Percentiles rank a stretch among this genome's conserved stretches.
Evolutionary conservation across 768 basidiomycete species (phyloP).

Genomic region (Kwoniella mangroviensis): DNA sequence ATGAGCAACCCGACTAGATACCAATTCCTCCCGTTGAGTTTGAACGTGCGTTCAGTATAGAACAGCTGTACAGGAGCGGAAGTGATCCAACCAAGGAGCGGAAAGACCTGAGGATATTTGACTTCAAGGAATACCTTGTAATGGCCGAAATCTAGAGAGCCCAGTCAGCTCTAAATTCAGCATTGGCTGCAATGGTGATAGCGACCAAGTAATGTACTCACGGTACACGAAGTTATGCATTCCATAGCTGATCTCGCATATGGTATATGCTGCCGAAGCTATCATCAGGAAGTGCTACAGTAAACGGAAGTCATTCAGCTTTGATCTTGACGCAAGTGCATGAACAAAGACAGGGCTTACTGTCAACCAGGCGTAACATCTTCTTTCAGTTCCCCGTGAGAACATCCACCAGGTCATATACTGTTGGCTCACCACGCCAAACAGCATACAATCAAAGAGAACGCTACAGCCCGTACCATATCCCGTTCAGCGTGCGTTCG

Average conservation of each 20-base stretch:
- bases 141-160: slow-evolving; percentile 3
- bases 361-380: background rate
- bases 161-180: no score
- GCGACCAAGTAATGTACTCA: background rate
- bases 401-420: slow-evolving; percentile 17
- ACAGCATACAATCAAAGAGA: background rate
- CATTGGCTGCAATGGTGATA: background rate
- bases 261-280: slow-evolving; percentile 6
- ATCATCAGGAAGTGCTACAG: slow-evolving; percentile 1
- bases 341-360: slow-evolving; percentile 1
- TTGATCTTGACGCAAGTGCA: background rate
- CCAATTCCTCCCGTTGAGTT: slow-evolving; percentile 12
- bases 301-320: background rate
- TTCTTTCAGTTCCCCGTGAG: background rate
- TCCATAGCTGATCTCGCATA: slow-evolving; percentile 6
- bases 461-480: slow-evolving; percentile 1
- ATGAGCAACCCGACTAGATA: background rate
- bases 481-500: background rate
- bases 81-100: slow-evolving; percentile 7
- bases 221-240: slow-evolving; percentile 13
- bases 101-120: slow-evolving; percentile 9
- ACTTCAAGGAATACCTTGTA: slow-evolving; percentile 8
- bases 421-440: slow-evolving; percentile 13
- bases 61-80: slow-evolving; percentile 10
- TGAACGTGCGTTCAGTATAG: slow-evolving; percentile 15